A percentile compares a stretch with the other conserved stretches of the same genome.
These are phyloP conservation scores for Ophiostoma pallidulum DNA, from an alignment of 2,329 filamentous ascomycete species.

Conservation along the genomic window DNA sequence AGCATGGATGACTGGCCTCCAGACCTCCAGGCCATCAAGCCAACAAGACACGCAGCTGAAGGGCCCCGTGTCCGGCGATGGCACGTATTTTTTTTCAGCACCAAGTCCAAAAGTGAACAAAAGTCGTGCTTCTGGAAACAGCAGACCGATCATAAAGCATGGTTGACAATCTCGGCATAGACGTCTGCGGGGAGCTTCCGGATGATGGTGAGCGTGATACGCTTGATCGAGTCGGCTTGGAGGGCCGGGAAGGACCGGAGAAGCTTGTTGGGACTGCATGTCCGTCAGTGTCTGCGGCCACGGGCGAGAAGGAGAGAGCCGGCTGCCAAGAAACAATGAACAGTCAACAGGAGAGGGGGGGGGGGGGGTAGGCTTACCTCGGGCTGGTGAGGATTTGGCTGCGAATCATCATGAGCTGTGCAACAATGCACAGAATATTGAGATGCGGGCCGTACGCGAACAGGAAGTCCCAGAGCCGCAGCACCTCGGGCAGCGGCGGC, in stretches of 20 bases:
- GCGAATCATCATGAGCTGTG: constrained; percentile 81
- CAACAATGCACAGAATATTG: constrained; percentile 93
- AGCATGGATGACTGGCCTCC: no score
- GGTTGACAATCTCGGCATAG: constrained; percentile 80
- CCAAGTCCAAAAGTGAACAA: no score
- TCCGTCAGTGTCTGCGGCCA: background rate
- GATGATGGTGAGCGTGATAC: constrained; percentile 75
- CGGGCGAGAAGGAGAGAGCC: background rate
- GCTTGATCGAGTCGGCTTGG: constrained; percentile 75
- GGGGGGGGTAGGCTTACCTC: constrained; percentile 54
- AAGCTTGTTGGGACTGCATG: constrained; percentile 73
- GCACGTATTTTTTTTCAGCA: no score
- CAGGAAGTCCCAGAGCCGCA: constrained; percentile 92
- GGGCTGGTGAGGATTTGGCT: constrained; percentile 73
- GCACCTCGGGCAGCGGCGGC: constrained; percentile 83
- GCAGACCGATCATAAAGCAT: constrained; percentile 69
- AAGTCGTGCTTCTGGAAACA: no score
- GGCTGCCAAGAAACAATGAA: background rate
- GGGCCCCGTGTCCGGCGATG: no score
- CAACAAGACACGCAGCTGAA: no score
- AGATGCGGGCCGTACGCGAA: constrained; percentile 93
- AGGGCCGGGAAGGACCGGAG: constrained; percentile 79
- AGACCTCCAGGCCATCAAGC: no score
- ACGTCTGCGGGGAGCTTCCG: constrained; percentile 84
- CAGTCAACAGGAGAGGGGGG: no score